A percentile compares a stretch with the other conserved stretches of the same genome.
phyloP scores from a whole-genome alignment of 2,329 filamentous ascomycete species.

The Pseudogymnoascus sp. region DNA sequence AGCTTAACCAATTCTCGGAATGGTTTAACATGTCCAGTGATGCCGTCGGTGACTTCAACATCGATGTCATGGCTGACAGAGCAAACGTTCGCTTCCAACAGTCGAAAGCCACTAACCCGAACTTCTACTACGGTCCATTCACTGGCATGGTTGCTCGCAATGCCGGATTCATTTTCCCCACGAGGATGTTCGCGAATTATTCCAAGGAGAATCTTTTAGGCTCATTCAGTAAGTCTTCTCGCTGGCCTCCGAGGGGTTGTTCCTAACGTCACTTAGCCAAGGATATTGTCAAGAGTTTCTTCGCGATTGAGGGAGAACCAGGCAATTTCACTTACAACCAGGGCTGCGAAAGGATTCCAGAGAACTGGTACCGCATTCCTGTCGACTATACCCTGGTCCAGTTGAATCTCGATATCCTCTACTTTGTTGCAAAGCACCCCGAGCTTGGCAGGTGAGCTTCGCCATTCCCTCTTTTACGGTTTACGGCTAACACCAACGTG shows the following conservation, averaged over 20 bases:
- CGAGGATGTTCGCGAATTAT: slow-evolving; percentile 28
- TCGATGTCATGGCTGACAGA: slow-evolving; percentile 17
- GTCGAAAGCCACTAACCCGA: slow-evolving; percentile 41
- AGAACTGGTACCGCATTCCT: slow-evolving; percentile 26
- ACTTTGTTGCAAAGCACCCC: slow-evolving; percentile 34
- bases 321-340: slow-evolving; percentile 13
- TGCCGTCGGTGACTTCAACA: slow-evolving; percentile 14
- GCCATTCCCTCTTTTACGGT: not conserved
- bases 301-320: slow-evolving; percentile 41
- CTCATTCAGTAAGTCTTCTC: slow-evolving; percentile 14
- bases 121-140: slow-evolving; percentile 47
- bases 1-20: slow-evolving; percentile 44
- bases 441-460: slow-evolving; percentile 25
- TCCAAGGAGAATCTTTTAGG: slow-evolving; percentile 22
- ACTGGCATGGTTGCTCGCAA: slow-evolving; percentile 35
- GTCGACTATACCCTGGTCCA: slow-evolving; percentile 35
- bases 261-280: slow-evolving; percentile 15
- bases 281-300: slow-evolving; percentile 3
- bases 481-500: not conserved
- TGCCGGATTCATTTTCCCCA: slow-evolving; percentile 26
- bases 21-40: slow-evolving; percentile 33
- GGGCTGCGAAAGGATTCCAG: slow-evolving; percentile 32
- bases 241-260: not conserved
- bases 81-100: slow-evolving; percentile 36
- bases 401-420: slow-evolving; percentile 34